phyloP scores from a whole-genome alignment of 176 grass and related monocot species.

The Tillandsia leiboldiana region DNA sequence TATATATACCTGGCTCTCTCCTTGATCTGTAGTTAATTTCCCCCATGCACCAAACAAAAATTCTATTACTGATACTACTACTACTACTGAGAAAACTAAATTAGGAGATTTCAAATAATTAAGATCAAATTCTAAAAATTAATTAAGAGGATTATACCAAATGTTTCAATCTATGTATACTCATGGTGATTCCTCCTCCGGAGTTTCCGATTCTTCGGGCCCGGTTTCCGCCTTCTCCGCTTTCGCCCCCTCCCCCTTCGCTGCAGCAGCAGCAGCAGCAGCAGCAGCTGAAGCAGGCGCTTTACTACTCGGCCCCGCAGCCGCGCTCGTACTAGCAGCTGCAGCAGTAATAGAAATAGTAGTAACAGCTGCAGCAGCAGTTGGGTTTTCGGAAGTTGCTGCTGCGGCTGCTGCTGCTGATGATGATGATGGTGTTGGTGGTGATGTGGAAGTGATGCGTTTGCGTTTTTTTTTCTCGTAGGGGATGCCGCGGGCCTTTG shows the following conservation, averaged over 20 bases:
- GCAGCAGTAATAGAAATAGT: neutral
- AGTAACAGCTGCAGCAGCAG: too few relatives aligned
- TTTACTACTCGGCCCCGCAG: neutral
- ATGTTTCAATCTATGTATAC: too few relatives aligned
- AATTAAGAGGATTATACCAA: too few relatives aligned
- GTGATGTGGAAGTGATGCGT: neutral
- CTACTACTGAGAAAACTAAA: too few relatives aligned
- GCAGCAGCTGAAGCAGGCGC: neutral
- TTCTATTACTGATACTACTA: too few relatives aligned
- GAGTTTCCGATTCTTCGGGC: neutral
- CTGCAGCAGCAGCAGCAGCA: neutral
- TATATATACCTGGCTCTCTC: too few relatives aligned
- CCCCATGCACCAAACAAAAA: too few relatives aligned
- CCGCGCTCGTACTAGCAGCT: neutral
- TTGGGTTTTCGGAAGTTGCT: neutral
- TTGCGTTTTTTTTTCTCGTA: constrained; percentile 93
- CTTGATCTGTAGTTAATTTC: too few relatives aligned
- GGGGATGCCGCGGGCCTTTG: constrained; percentile 70
- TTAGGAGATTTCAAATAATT: too few relatives aligned
- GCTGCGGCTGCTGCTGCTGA: neutral
- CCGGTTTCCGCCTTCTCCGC: neutral
- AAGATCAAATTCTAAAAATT: too few relatives aligned
- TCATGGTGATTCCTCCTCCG: too few relatives aligned
- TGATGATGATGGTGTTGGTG: neutral
- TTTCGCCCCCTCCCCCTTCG: neutral